Base-by-base conservation (phyloP, 2,329 filamentous ascomycete species). In the Hypoxylon sp. region DNA sequence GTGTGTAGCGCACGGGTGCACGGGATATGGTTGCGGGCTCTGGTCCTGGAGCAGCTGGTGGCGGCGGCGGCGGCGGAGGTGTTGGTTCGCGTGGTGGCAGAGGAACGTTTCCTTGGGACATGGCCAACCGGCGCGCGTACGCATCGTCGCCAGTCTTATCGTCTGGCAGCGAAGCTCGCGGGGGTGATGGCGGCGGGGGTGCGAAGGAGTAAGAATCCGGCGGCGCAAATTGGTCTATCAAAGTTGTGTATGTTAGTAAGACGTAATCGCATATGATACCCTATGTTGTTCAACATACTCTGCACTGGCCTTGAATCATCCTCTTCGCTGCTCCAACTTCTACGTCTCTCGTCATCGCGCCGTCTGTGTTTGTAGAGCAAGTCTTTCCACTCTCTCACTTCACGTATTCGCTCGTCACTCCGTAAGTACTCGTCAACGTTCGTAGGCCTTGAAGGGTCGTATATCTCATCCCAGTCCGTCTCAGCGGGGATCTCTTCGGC, bases 381-480 rank as follows among this genome's bases (percentile, higher is more conserved):
- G 43, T 90, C 88, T 77, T 94, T 97, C 94, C 94, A 98, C 74
- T 97, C 93, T 63, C 88, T 86, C 2, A 94, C 87, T 77, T 97
- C 93, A 17, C 87, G 83, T 65, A 94, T 88, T 76, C 93, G 91
- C 80, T 97, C 94, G 64, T 97, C 93, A 75, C 93, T 96, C 66
- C 90, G 85, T 65, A 92, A 87, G 77, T 96, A 98, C 75, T 95
- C 92, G 60, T 94, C 91, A 53, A 95, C 92, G 72, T 90, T 94
- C 43, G 93, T 97, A 7, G 94, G 94, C 41, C 92, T 84, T 10
- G 91, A 84, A 0, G 93, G 93, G 75, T 97, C 94, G 78, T 97
- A 98, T 23, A 96, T 87, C 77, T 97, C 93, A 77, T 97, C 92
- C 94, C 94, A 98, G 76, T 97, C 90, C n/a, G 87, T 89, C 77